Evolutionary conservation across 2,329 filamentous ascomycete species (phyloP).

Genomic region (Nigrograna mackinnonii): DNA sequence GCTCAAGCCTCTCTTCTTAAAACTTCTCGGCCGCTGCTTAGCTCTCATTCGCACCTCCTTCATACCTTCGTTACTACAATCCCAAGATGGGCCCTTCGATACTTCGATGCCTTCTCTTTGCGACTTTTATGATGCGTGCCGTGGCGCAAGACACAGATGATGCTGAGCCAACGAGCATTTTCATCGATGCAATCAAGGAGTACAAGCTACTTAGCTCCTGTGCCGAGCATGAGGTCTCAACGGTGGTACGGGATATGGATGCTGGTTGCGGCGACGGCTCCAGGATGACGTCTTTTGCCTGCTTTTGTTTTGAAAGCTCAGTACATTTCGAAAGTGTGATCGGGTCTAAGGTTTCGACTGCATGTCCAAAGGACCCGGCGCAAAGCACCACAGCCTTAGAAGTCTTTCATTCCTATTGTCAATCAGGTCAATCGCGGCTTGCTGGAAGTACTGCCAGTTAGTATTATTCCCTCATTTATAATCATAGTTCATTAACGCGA

Average conservation of each 20-base stretch:
- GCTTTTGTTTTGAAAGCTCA: conserved; percentile 19
- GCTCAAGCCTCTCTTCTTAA: no score
- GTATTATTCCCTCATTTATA: neutral
- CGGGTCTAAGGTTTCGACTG: conserved; percentile 8
- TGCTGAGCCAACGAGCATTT: conserved; percentile 8
- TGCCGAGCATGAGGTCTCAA: conserved; percentile 16
- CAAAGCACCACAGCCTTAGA: conserved; percentile 12
- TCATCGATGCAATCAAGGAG: conserved; percentile 16
- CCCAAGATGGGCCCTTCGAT: neutral
- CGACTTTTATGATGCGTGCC: no score
- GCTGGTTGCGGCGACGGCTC: conserved; percentile 20
- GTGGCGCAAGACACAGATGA: neutral
- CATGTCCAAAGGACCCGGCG: conserved; percentile 7
- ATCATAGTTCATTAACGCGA: neutral
- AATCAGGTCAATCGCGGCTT: conserved; percentile 3
- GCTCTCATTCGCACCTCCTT: neutral
- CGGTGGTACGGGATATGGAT: conserved; percentile 20
- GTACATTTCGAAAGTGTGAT: conserved; percentile 16
- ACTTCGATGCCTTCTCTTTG: no score
- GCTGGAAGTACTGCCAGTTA: neutral
- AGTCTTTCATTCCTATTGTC: conserved; percentile 16
- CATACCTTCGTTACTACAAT: neutral
- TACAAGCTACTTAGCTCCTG: conserved; percentile 16
- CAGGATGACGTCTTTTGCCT: conserved; percentile 16
- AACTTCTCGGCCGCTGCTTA: neutral